These are phyloP conservation scores for Trifolium pratense DNA, from an alignment of 306 rosid genomes.

Conservation along the genomic window DNA sequence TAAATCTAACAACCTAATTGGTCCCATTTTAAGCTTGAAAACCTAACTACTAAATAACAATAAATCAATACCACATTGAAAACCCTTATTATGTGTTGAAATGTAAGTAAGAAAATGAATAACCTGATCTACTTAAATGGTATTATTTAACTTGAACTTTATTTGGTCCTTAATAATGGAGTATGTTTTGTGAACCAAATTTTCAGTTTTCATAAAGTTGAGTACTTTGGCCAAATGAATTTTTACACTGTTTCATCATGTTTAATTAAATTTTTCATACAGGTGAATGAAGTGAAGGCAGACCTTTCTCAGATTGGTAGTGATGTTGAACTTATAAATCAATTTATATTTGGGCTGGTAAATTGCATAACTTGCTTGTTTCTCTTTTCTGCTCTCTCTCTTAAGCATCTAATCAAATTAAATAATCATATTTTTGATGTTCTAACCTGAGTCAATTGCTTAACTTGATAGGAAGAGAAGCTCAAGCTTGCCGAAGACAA, in stretches of 20 bases:
- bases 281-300: constrained; percentile 78
- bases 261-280: constrained; percentile 24
- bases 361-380: constrained; percentile 21
- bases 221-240: constrained; percentile 13
- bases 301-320: constrained; percentile 75
- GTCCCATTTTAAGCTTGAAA: constrained; percentile 21
- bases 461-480: constrained; percentile 44
- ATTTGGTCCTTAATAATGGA: constrained; percentile 22
- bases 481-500: constrained; percentile 47
- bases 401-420: constrained; percentile 9
- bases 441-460: constrained; percentile 29
- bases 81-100: background rate
- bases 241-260: background rate
- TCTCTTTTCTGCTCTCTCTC: constrained; percentile 15
- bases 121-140: background rate
- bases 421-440: constrained; percentile 11
- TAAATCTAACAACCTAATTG: background rate
- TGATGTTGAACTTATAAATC: constrained; percentile 45
- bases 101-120: background rate
- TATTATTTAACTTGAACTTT: constrained; percentile 20
- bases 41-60: background rate
- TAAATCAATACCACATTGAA: background rate
- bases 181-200: constrained; percentile 32
- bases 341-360: constrained; percentile 47
- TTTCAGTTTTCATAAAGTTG: background rate